Conservation (phyloP, 176 grass and related monocot species). For the Cymbopogon citratus region DNA sequence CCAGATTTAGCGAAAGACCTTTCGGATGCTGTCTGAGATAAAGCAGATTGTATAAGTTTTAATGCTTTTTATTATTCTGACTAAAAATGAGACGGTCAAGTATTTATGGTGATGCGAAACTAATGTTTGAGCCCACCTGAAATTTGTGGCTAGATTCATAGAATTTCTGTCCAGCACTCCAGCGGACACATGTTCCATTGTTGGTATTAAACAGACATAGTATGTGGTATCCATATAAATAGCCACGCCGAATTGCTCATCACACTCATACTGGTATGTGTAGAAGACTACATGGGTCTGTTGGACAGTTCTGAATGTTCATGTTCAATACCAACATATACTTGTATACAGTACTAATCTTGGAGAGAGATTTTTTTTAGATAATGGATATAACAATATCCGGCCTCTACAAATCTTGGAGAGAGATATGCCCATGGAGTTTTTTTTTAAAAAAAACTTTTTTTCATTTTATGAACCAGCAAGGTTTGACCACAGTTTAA, state of each 20-base stretch:
- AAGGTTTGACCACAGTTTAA: neutral
- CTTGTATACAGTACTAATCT: neutral
- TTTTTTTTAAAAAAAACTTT: too few species aligned
- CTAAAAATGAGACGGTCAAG: neutral
- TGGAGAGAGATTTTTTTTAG: neutral
- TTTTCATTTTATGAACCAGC: neutral
- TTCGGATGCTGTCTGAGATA: neutral
- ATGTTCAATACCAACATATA: neutral
- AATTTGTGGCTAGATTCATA: neutral
- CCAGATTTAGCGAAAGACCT: neutral
- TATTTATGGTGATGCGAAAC: constrained; percentile 8
- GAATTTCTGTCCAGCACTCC: neutral
- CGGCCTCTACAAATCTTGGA: neutral
- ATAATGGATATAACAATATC: too few species aligned
- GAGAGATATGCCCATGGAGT: neutral
- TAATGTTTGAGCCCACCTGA: neutral
- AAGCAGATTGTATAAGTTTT: neutral
- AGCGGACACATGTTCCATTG: neutral
- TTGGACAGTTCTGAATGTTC: neutral
- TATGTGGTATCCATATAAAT: neutral
- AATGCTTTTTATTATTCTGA: neutral
- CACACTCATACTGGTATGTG: neutral
- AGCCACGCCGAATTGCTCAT: neutral
- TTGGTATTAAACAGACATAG: neutral
- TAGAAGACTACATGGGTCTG: neutral